Percentiles rank a stretch among this genome's conserved stretches.
These are phyloP conservation scores for Amaranthus cruentus DNA, from an alignment of 148 eudicot species.

Conservation along the genomic window DNA sequence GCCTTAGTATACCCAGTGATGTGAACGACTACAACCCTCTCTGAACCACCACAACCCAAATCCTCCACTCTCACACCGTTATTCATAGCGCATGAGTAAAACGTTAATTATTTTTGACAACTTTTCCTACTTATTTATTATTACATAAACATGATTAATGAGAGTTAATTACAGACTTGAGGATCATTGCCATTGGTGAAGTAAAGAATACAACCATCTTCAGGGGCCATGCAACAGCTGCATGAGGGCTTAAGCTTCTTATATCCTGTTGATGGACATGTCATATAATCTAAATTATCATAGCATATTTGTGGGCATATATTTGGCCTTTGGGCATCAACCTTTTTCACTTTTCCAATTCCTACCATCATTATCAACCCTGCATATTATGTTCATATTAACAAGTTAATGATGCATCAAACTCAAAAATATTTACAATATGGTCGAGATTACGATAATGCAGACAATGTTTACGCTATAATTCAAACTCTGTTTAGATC, in stretches of 20 bases:
- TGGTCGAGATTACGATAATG: too few species aligned
- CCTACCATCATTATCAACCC: slow-evolving; percentile 16
- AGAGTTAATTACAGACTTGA: not conserved
- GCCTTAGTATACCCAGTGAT: too few species aligned
- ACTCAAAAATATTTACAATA: too few species aligned
- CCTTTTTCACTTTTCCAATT: slow-evolving; percentile 8
- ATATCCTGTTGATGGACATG: slow-evolving; percentile 9
- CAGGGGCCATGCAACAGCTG: slow-evolving; percentile 17
- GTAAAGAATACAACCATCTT: slow-evolving; percentile 12
- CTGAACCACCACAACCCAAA: too few species aligned
- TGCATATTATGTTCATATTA: not conserved
- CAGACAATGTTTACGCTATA: too few species aligned
- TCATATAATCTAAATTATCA: slow-evolving; percentile 12
- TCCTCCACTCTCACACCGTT: too few species aligned
- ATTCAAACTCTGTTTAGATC: too few species aligned
- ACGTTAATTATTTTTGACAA: too few species aligned
- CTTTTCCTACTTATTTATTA: too few species aligned
- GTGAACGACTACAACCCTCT: too few species aligned
- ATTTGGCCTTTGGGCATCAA: slow-evolving; percentile 9
- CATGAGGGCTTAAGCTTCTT: not conserved
- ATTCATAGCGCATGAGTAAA: too few species aligned
- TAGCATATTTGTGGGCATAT: slow-evolving; percentile 19
- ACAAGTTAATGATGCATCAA: not conserved
- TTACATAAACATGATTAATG: too few species aligned
- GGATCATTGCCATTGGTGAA: slow-evolving; percentile 6